A percentile compares a stretch with the other conserved stretches of the same genome.
Conservation (phyloP, 1,284 basidiomycete species). For the Phaffia rhodozyma region DNA sequence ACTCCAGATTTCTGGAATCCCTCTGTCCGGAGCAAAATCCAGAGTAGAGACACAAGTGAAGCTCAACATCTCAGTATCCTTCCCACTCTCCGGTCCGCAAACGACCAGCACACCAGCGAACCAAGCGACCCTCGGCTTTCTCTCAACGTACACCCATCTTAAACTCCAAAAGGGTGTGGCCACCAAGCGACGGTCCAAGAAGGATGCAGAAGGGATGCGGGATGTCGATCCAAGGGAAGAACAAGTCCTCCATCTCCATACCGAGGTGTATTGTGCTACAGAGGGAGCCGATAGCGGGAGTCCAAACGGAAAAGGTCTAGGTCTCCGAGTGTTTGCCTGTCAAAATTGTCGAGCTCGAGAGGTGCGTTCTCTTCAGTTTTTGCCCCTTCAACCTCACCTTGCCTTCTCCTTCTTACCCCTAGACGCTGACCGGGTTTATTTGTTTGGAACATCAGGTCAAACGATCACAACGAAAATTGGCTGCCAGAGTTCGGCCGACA, state of each 20-base stretch:
- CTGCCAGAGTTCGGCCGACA: slow-evolving; percentile 59
- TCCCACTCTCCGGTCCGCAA: slow-evolving; percentile 4
- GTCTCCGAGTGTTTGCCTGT: slow-evolving; percentile 54
- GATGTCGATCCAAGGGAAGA: slow-evolving; percentile 15
- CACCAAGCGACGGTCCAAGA: slow-evolving; percentile 67
- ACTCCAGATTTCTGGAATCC: slow-evolving; percentile 71
- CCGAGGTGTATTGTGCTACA: slow-evolving; percentile 24
- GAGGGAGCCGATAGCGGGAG: slow-evolving; percentile 13
- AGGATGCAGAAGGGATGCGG: slow-evolving; percentile 42
- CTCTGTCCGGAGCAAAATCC: slow-evolving; percentile 74
- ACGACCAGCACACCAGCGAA: not conserved
- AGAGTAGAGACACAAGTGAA: slow-evolving; percentile 87
- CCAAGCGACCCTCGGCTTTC: slow-evolving; percentile 24
- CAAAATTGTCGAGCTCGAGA: slow-evolving; percentile 73
- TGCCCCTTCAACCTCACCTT: not conserved
- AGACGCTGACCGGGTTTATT: slow-evolving; percentile 21
- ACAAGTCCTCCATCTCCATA: slow-evolving; percentile 21
- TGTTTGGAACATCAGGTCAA: slow-evolving; percentile 47
- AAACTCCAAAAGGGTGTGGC: slow-evolving; percentile 62
- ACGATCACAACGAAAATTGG: slow-evolving; percentile 72
- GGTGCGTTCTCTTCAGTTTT: slow-evolving; percentile 39
- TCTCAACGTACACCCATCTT: slow-evolving; percentile 74
- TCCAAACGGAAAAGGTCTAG: slow-evolving; percentile 21
- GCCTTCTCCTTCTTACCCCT: slow-evolving; percentile 17
- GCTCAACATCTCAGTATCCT: slow-evolving; percentile 59